These are phyloP conservation scores for Eimeria praecox DNA, from an alignment of 169 alveolate genomes.

Conservation along the genomic window DNA sequence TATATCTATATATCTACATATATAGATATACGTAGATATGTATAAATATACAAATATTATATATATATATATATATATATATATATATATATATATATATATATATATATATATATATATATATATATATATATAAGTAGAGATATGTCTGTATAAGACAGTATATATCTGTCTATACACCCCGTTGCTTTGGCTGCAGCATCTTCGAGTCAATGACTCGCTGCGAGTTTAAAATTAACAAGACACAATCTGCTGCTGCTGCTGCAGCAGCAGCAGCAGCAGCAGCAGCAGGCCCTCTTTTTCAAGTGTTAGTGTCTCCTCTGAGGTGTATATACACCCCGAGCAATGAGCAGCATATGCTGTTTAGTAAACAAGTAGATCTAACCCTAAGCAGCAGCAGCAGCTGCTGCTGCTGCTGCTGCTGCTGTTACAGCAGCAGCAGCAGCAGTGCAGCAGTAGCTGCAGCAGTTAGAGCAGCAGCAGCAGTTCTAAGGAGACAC, in stretches of 20 bases:
- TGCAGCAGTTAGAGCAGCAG: conserved; percentile 32
- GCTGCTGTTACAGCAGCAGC: no score
- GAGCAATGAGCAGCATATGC: not conserved
- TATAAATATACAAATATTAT: not conserved
- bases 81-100: no score
- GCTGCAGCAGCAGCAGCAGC: no score
- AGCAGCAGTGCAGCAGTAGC: conserved; percentile 19
- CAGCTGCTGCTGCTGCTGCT: no score
- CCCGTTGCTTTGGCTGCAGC: no score
- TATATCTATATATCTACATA: not conserved
- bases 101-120: not conserved
- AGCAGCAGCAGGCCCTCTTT: no score
- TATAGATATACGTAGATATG: not conserved
- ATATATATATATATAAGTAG: not conserved
- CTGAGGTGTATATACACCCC: conserved; percentile 3
- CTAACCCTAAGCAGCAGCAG: not conserved
- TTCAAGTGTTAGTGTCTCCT: no score
- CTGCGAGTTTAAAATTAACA: no score
- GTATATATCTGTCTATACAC: no score
- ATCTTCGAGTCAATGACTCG: no score
- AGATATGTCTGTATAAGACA: not conserved
- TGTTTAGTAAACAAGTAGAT: not conserved
- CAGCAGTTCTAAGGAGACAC: not conserved
- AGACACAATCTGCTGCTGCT: no score
- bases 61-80: not conserved